Percentiles rank a stretch among this genome's conserved stretches.
These are phyloP conservation scores for Asparagopsis taxiformis DNA, from an alignment of 31 red algal genomes.

Conservation along the genomic window DNA sequence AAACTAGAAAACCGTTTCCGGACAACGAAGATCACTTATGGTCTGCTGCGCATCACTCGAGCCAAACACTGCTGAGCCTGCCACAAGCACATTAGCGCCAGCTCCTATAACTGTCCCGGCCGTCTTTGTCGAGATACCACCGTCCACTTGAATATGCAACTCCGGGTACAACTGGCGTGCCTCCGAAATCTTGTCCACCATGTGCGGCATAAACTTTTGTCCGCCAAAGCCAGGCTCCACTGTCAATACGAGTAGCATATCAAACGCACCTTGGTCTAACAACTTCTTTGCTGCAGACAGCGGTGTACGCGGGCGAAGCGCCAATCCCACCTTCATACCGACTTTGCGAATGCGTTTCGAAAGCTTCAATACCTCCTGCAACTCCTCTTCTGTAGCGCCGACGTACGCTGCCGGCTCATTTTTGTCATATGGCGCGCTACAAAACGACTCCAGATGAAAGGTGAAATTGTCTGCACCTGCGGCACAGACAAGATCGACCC, in stretches of 20 bases:
- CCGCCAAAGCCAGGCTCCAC: conserved; percentile 99
- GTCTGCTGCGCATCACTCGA: background rate
- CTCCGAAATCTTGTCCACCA: conserved; percentile 75
- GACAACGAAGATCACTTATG: background rate
- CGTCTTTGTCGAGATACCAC: conserved; percentile 87
- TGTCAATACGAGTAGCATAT: conserved; percentile 95
- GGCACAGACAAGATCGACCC: conserved; percentile 63
- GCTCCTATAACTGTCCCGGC: conserved; percentile 64
- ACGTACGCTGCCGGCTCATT: conserved; percentile 41
- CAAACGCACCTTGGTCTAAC: conserved; percentile 61
- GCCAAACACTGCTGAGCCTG: conserved; percentile 92
- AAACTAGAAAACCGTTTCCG: background rate
- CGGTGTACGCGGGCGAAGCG: conserved; percentile 80
- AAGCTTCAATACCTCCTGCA: conserved; percentile 19
- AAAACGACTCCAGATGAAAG: conserved; percentile 92
- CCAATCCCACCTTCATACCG: conserved; percentile 75
- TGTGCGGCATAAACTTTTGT: conserved; percentile 82
- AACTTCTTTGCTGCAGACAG: conserved; percentile 22
- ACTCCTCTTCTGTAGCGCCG: conserved; percentile 8
- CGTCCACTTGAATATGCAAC: conserved; percentile 93
- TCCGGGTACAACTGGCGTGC: conserved; percentile 59
- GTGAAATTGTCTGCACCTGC: conserved; percentile 78
- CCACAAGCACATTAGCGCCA: conserved; percentile 94
- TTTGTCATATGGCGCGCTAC: conserved; percentile 53
- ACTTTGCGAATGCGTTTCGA: conserved; percentile 32